A percentile compares a stretch with the other conserved stretches of the same genome.
Conservation (phyloP, 2,329 filamentous ascomycete genomes). For the Dothiorella sarmentorum region DNA sequence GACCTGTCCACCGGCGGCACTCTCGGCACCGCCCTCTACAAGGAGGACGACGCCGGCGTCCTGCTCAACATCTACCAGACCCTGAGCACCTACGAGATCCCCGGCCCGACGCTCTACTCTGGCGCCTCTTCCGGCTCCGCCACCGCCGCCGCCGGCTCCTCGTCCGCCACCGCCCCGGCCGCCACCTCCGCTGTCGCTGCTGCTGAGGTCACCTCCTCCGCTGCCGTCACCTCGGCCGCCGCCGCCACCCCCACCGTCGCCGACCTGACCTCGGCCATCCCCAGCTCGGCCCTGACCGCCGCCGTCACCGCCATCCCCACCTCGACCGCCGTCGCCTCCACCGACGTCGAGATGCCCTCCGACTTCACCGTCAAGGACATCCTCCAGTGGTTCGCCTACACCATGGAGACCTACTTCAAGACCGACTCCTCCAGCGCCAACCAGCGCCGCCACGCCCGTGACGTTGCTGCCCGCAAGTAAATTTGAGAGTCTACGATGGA, state of each 20-base stretch:
- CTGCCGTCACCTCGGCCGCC: conserved; percentile 17
- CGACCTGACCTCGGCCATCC: conserved; percentile 16
- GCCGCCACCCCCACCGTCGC: not conserved
- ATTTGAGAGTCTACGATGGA: not conserved
- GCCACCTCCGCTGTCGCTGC: conserved; percentile 14
- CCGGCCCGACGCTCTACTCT: conserved; percentile 44
- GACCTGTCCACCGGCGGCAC: conserved; percentile 46
- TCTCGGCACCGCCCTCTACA: conserved; percentile 56
- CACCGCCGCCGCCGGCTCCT: conserved; percentile 15
- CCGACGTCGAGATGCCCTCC: conserved; percentile 24
- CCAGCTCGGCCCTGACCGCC: conserved; percentile 19
- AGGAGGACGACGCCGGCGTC: conserved; percentile 55
- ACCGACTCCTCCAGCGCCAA: not conserved
- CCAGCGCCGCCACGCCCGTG: conserved; percentile 20
- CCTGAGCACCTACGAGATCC: conserved; percentile 48
- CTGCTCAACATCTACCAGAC: conserved; percentile 57
- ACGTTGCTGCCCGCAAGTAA: conserved; percentile 8
- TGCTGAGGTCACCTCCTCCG: not conserved
- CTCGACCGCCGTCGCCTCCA: conserved; percentile 9
- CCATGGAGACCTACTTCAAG: conserved; percentile 20
- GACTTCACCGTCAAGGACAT: conserved; percentile 35
- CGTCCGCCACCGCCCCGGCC: not conserved
- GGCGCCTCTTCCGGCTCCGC: conserved; percentile 25
- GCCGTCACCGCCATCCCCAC: conserved; percentile 13
- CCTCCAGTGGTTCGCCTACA: conserved; percentile 30